These are phyloP conservation scores for Podospora australis DNA, from an alignment of 495 filamentous ascomycete genomes.

Conservation along the genomic window DNA sequence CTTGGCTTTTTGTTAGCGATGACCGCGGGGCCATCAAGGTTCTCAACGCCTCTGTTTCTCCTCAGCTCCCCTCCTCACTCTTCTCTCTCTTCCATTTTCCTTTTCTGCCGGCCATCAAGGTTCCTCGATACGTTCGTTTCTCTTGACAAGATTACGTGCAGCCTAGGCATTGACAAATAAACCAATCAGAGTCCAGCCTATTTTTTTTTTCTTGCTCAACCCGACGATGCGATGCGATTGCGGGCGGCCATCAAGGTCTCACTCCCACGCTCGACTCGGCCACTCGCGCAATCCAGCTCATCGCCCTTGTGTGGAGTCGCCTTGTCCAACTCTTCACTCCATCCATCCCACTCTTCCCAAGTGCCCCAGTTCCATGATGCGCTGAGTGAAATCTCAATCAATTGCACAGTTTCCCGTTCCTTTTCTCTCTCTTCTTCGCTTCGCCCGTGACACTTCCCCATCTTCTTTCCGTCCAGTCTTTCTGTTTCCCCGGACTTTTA, in stretches of 20 bases:
- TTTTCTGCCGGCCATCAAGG: constrained; percentile 15
- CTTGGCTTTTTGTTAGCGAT: neutral
- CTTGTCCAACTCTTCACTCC: neutral
- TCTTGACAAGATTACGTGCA: constrained; percentile 10
- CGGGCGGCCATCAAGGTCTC: no score
- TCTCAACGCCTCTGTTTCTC: neutral
- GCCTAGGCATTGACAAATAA: neutral
- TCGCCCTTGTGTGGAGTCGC: neutral
- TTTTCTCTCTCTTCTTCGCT: constrained; percentile 3
- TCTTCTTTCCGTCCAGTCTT: constrained; percentile 1
- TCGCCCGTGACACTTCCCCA: neutral
- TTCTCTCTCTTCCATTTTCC: neutral
- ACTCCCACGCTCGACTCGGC: constrained; percentile 3
- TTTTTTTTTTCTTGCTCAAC: constrained; percentile 6
- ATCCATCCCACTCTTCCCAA: no score
- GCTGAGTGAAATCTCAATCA: constrained; percentile 1
- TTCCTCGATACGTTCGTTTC: no score
- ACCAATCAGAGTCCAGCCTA: constrained; percentile 11
- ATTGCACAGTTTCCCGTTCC: neutral
- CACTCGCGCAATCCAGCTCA: neutral
- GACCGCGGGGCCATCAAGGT: constrained; percentile 2
- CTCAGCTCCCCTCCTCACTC: neutral
- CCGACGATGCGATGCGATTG: constrained; percentile 1
- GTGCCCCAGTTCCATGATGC: neutral
- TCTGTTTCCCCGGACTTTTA: neutral